Conservation (phyloP, 257 asterid genomes). For the Solanum clarkiae region DNA sequence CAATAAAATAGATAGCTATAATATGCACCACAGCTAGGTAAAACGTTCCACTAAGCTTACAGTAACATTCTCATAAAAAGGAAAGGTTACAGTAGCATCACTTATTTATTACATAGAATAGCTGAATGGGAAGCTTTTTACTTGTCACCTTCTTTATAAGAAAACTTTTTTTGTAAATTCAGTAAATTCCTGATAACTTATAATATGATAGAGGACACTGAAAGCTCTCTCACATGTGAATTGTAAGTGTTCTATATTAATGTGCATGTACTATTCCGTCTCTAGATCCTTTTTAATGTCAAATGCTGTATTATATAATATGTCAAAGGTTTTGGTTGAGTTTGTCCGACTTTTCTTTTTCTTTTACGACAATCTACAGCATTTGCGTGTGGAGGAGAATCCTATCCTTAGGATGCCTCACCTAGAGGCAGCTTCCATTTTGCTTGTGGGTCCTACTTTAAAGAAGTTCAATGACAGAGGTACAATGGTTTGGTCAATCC, state of each 20-base stretch:
- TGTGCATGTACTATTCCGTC: not conserved
- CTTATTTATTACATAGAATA: not conserved
- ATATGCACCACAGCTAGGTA: not conserved
- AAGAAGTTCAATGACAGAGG: slow-evolving; percentile 96
- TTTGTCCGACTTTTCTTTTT: not conserved
- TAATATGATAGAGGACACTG: not conserved
- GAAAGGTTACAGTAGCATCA: not conserved
- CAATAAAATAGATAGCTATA: not conserved
- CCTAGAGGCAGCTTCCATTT: slow-evolving; percentile 86
- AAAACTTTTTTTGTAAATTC: not conserved
- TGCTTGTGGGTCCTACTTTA: slow-evolving; percentile 92
- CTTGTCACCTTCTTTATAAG: not conserved
- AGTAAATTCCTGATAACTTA: not conserved
- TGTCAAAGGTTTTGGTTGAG: not conserved
- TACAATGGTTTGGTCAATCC: slow-evolving; percentile 12
- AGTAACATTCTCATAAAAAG: not conserved
- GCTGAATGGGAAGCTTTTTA: not conserved
- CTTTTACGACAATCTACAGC: slow-evolving; percentile 43
- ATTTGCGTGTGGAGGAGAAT: slow-evolving; percentile 97
- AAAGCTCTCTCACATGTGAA: not conserved
- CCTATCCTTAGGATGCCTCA: slow-evolving; percentile 92
- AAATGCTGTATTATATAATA: not conserved
- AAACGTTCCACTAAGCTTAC: not conserved
- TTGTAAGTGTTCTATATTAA: not conserved
- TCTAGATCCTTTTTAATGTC: not conserved